Base-by-base conservation (phyloP, 208 protist genomes). In the Acanthamoeba healyi region DNA sequence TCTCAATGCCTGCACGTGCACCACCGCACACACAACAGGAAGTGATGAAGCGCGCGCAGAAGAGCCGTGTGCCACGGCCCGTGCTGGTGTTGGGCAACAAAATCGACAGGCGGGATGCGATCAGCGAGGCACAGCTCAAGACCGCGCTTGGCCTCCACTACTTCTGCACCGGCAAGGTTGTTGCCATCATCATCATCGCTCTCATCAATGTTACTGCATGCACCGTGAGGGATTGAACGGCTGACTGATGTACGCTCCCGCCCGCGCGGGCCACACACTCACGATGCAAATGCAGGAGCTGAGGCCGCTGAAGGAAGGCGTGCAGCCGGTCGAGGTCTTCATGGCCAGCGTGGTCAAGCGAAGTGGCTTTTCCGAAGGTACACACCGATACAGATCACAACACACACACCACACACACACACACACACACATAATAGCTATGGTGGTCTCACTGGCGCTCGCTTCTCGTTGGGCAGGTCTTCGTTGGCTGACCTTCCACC, bases 1-100 rank as follows among this genome's bases (percentile, higher is more conserved):
- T 58, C 51, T 58, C 17, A n/a, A 22, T 56, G 3, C n/a, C n/a
- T n/a, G n/a, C n/a, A n/a, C n/a, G n/a, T n/a, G 51, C 51, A 9
- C 44, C 54, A 61, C 5, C 54, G 17, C 58, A 4, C 58, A 7
- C 10, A 67, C 26, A 12, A 24, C 42, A 51, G 34, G 72, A 26
- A 10, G 32, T 81, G 72, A n/a, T 81, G 22, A 6, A 51, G 42
- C 26, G 72, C 38, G 36, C 3, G 38, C 9, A n/a, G 38, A 36
- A 4, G 12, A 22, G 12, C 26, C 29, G 29, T 15, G 34, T 36
- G 46, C 24, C n/a, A n/a, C n/a, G n/a, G 72, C 72, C 72, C 9
- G 0, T 81, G 24, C 36, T 81, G 9, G 72, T 81, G 34, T 17
- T 81, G 34, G 72, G 72, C 72, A 81, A 81, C 42, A 81, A 81